A percentile compares a stretch with the other conserved stretches of the same genome.
These are phyloP conservation scores for Tetraselmis chui DNA, from an alignment of 139 green algal species.

Conservation along the genomic window DNA sequence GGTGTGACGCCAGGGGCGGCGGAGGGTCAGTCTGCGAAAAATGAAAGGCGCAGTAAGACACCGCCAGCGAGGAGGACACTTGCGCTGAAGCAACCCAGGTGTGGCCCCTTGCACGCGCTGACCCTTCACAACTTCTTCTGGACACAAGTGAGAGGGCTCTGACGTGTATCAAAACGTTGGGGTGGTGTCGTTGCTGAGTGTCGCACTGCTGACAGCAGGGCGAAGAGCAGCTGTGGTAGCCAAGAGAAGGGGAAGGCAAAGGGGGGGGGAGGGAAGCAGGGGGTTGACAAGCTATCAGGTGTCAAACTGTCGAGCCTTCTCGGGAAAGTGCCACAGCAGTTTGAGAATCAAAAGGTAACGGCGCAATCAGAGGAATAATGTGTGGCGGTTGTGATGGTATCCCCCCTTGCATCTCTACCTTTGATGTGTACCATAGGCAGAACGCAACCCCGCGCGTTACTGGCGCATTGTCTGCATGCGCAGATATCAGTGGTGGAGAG, in stretches of 20 bases:
- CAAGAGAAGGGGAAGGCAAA: not conserved
- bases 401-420: no score
- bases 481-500: not conserved
- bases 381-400: not conserved
- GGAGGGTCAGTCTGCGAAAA: no score
- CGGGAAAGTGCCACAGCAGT: not conserved
- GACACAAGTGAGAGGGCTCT: no score
- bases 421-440: no score
- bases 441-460: not conserved
- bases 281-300: not conserved
- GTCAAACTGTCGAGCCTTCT: not conserved
- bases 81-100: not conserved
- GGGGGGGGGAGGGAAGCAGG: not conserved
- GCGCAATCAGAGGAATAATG: not conserved
- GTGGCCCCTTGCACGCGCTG: not conserved
- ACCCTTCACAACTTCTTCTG: not conserved
- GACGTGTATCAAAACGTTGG: no score
- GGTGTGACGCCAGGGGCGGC: no score
- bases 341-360: not conserved
- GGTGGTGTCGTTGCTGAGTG: no score
- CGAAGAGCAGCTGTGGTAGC: not conserved
- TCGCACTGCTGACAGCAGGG: no score
- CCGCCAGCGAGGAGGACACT: not conserved
- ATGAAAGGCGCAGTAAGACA: not conserved
- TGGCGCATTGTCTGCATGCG: not conserved